Evolutionary conservation across 2,329 filamentous ascomycete genomes (phyloP).

Genomic region (Talaromyces sp.): DNA sequence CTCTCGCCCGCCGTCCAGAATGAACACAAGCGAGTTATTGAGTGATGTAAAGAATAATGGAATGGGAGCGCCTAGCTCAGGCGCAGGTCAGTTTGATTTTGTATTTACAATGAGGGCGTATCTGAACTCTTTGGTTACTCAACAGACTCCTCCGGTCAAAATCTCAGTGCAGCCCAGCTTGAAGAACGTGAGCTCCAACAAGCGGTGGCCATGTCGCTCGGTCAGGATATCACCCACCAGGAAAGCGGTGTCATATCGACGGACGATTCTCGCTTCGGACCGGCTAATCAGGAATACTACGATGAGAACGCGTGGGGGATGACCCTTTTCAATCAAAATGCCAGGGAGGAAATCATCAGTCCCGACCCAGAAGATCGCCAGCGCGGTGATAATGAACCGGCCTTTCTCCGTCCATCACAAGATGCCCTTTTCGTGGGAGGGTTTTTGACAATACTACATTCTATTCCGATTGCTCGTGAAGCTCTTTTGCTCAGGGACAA

Average conservation of each 20-base stretch:
- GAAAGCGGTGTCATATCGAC: constrained; percentile 48
- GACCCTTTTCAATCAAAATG: constrained; percentile 43
- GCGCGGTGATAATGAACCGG: constrained; percentile 45
- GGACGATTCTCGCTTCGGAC: constrained; percentile 45
- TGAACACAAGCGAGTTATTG: constrained; percentile 26
- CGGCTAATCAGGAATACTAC: constrained; percentile 51
- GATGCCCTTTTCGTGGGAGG: constrained; percentile 51
- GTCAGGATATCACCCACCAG: constrained; percentile 42
- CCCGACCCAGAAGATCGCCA: constrained; percentile 46
- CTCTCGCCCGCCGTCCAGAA: constrained; percentile 43
- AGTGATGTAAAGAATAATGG: constrained; percentile 16
- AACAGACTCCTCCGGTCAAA: constrained; percentile 21
- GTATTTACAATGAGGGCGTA: background rate
- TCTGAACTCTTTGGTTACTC: constrained; percentile 14
- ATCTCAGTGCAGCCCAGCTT: constrained; percentile 36
- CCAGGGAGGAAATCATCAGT: constrained; percentile 51
- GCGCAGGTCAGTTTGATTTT: constrained; percentile 14
- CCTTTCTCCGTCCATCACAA: constrained; percentile 53
- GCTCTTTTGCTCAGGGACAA: constrained; percentile 48
- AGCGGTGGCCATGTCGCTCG: constrained; percentile 43
- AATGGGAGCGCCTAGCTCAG: constrained; percentile 21
- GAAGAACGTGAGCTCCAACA: constrained; percentile 42
- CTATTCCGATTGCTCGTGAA: constrained; percentile 55
- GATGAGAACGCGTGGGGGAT: constrained; percentile 53
- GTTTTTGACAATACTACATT: constrained; percentile 57